A percentile compares a stretch with the other conserved stretches of the same genome.
Evolutionary conservation across 257 asterid species (phyloP).

Genomic region (Schizonepeta tenuifolia): DNA sequence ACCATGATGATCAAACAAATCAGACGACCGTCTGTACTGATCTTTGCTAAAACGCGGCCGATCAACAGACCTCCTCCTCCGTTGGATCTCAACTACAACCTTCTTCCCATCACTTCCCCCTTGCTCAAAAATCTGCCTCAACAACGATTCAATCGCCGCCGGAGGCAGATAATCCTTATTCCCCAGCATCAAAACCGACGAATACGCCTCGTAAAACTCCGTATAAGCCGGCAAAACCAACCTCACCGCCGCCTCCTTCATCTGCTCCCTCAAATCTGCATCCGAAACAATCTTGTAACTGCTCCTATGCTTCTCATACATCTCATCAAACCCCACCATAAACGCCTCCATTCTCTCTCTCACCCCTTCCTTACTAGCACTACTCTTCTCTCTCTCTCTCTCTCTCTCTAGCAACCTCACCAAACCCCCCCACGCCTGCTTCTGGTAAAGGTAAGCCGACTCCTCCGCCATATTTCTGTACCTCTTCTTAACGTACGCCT

Average conservation of each 20-base stretch:
- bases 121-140: slow-evolving; percentile 50
- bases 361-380: slow-evolving; percentile 39
- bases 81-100: no score
- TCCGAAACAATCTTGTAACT: slow-evolving; percentile 67
- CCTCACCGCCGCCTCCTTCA: slow-evolving; percentile 60
- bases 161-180: slow-evolving; percentile 52
- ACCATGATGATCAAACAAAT: background rate
- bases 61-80: slow-evolving; percentile 43
- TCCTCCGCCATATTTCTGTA: slow-evolving; percentile 72
- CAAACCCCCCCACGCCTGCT: slow-evolving; percentile 73
- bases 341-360: slow-evolving; percentile 67
- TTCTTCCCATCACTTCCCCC: slow-evolving; percentile 9
- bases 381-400: slow-evolving; percentile 51
- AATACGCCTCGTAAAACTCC: slow-evolving; percentile 48
- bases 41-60: slow-evolving; percentile 38
- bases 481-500: slow-evolving; percentile 60
- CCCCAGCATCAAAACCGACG: slow-evolving; percentile 38
- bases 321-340: slow-evolving; percentile 58
- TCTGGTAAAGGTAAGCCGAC: slow-evolving; percentile 72
- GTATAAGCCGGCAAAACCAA: slow-evolving; percentile 58
- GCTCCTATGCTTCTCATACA: slow-evolving; percentile 47
- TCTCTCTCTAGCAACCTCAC: slow-evolving; percentile 54
- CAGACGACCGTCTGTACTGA: slow-evolving; percentile 14
- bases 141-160: slow-evolving; percentile 43
- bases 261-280: slow-evolving; percentile 77